A percentile compares a stretch with the other conserved stretches of the same genome.
These are phyloP conservation scores for Exophiala bonariae DNA, from an alignment of 2,329 filamentous ascomycete genomes.

Conservation along the genomic window DNA sequence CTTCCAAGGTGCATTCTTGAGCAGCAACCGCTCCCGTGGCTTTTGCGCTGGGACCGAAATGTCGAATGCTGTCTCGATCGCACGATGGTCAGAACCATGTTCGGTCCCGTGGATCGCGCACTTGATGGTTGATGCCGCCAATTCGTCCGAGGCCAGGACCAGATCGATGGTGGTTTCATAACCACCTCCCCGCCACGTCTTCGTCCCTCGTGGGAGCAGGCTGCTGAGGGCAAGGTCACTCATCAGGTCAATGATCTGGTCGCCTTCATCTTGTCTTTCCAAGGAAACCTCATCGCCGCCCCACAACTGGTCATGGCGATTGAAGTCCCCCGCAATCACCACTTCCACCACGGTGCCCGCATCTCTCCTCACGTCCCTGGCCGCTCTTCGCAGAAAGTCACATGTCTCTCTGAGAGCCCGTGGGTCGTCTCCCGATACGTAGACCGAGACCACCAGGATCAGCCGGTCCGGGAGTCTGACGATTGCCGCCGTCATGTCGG, in stretches of 20 bases:
- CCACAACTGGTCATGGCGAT: constrained; percentile 32
- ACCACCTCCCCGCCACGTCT: constrained; percentile 25
- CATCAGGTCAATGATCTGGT: too few relatives aligned
- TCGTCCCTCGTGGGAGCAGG: constrained; percentile 37
- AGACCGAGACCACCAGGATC: constrained; percentile 31
- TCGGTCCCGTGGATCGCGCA: constrained; percentile 34
- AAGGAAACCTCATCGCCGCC: constrained; percentile 33
- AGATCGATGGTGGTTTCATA: not conserved
- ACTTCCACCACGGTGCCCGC: constrained; percentile 24
- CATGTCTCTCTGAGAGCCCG: constrained; percentile 20
- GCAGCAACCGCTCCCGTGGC: too few relatives aligned
- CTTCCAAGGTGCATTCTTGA: too few relatives aligned
- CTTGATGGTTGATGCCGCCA: too few relatives aligned
- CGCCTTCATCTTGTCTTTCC: constrained; percentile 37
- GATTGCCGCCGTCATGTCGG: constrained; percentile 28
- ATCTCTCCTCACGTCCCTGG: constrained; percentile 22
- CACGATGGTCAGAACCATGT: constrained; percentile 32
- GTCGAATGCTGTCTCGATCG: constrained; percentile 35
- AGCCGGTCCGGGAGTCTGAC: constrained; percentile 25
- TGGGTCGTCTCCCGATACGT: constrained; percentile 22
- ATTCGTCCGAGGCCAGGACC: too few relatives aligned
- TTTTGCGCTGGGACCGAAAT: constrained; percentile 12
- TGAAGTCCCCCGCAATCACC: constrained; percentile 30
- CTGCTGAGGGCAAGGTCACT: constrained; percentile 34
- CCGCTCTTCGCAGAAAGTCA: constrained; percentile 25